Conservation (phyloP, 805 yeast genomes). For the Metschnikowia amazonensis region DNA sequence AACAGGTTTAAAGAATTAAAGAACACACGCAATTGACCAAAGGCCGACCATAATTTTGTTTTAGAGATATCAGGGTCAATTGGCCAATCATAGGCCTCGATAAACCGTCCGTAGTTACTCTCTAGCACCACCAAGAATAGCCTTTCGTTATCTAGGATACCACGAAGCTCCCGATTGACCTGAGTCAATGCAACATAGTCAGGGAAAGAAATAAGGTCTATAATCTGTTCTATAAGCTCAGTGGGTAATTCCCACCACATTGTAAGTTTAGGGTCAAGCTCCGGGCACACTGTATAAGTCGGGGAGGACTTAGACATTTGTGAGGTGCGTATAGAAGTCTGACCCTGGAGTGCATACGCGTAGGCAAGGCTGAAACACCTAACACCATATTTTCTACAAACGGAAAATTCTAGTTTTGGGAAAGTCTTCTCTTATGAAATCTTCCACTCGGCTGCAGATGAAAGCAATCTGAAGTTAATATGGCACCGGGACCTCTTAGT, state of each 20-base stretch:
- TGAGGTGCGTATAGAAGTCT: neutral
- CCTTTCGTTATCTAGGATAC: constrained; percentile 8
- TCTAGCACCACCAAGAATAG: constrained; percentile 7
- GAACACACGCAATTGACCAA: neutral
- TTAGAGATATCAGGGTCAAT: neutral
- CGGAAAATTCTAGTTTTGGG: neutral
- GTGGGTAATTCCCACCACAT: constrained; percentile 19
- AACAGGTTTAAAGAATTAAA: neutral
- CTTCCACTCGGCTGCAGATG: neutral
- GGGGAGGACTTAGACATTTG: neutral
- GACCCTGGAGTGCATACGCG: constrained; percentile 2
- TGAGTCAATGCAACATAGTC: constrained; percentile 16
- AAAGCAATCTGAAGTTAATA: neutral
- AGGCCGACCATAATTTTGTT: neutral
- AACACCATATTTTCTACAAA: neutral
- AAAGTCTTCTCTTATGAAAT: too few relatives aligned
- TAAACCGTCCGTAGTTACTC: constrained; percentile 6
- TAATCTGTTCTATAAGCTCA: constrained; percentile 13
- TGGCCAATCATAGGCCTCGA: constrained; percentile 11
- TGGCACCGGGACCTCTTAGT: neutral
- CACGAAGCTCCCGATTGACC: constrained; percentile 9
- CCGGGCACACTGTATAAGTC: neutral
- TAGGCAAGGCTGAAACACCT: neutral
- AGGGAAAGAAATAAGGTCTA: constrained; percentile 8
- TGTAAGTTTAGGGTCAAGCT: too few relatives aligned